These are phyloP conservation scores for Chrysanthemum makinoi DNA, from an alignment of 129 eudicot genomes.

Conservation along the genomic window DNA sequence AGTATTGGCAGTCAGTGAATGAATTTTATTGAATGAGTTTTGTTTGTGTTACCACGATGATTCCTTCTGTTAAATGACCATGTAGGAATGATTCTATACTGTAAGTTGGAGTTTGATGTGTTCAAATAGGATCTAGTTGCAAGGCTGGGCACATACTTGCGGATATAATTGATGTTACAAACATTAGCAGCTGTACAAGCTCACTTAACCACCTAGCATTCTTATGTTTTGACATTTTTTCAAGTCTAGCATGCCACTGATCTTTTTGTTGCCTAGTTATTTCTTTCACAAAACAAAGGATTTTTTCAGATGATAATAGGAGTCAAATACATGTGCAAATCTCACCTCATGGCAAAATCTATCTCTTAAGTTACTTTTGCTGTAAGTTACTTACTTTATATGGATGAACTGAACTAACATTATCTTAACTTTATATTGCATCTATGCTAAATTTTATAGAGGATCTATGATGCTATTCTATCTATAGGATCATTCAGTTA, in stretches of 20 bases:
- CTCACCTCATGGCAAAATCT: background rate
- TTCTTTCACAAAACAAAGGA: background rate
- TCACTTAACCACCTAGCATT: background rate
- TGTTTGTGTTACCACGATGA: no score
- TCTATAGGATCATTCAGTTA: no score
- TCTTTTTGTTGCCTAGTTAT: background rate
- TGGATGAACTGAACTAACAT: background rate
- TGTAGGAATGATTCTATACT: background rate
- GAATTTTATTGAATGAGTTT: no score
- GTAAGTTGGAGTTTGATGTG: background rate
- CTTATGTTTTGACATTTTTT: background rate
- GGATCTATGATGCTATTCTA: no score
- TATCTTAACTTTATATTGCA: no score
- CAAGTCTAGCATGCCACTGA: background rate
- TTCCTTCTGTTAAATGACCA: background rate
- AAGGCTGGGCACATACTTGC: background rate
- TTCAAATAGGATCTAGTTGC: background rate
- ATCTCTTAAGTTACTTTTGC: background rate
- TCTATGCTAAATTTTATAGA: no score
- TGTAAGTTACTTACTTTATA: background rate
- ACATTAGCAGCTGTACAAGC: background rate
- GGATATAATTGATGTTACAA: background rate
- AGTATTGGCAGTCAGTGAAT: no score
- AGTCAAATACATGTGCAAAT: background rate
- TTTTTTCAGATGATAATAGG: background rate